A percentile compares a stretch with the other conserved stretches of the same genome.
Evolutionary conservation across 179 eudicot species (phyloP).

Genomic region (Beta lomatogona): DNA sequence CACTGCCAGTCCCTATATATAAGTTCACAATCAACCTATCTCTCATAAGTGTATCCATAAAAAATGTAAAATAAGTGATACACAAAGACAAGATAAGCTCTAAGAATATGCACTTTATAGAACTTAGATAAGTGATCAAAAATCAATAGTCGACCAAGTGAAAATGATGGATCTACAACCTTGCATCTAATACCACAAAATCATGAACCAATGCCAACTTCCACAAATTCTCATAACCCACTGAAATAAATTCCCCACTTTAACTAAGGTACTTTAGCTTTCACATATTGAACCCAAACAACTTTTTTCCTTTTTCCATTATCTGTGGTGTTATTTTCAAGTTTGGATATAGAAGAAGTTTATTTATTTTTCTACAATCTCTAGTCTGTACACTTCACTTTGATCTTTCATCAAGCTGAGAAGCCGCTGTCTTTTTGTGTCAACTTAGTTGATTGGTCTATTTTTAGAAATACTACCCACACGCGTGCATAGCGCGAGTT

Average conservation of each 20-base stretch:
- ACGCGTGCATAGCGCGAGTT: not conserved
- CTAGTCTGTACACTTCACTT: not conserved
- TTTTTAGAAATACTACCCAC: not conserved
- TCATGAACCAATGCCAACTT: not conserved
- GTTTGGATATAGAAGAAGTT: not conserved
- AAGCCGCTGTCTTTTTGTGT: constrained; percentile 25
- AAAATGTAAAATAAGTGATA: too few species aligned
- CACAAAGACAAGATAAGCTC: not conserved
- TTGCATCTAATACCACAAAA: not conserved
- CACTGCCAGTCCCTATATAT: not conserved
- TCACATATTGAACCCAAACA: not conserved
- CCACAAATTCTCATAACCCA: not conserved
- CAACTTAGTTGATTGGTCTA: constrained; percentile 10
- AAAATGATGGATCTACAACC: not conserved
- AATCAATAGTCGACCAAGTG: not conserved
- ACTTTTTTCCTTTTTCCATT: not conserved
- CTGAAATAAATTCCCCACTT: not conserved
- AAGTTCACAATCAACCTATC: not conserved
- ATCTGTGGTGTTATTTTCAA: constrained; percentile 1
- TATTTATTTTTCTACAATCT: too few species aligned
- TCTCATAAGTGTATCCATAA: too few species aligned
- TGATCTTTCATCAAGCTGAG: constrained; percentile 27
- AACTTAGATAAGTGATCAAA: not conserved
- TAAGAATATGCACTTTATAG: not conserved
- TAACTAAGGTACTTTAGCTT: not conserved